Conservation (phyloP, 2,329 filamentous ascomycete species). For the Stachybotrys echinatus region DNA sequence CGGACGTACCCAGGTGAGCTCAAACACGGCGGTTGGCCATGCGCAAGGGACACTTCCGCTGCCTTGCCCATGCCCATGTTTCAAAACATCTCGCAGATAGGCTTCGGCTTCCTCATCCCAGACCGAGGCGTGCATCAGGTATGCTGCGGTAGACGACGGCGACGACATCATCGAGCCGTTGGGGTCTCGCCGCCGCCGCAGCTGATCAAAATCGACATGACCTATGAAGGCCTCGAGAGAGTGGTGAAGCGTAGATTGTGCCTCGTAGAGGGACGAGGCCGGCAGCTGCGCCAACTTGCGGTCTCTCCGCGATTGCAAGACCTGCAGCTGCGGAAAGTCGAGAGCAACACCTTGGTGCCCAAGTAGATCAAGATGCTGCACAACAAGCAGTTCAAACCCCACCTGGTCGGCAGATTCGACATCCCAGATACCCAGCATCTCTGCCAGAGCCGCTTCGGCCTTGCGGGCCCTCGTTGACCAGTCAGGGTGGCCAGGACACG, state of each 20-base stretch:
- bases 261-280: not conserved
- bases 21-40: not conserved
- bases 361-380: not conserved
- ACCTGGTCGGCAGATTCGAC: not conserved
- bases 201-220: constrained; percentile 9
- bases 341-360: not conserved
- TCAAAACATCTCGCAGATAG: constrained; percentile 7
- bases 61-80: not conserved
- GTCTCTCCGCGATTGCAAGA: no score
- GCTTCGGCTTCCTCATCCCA: constrained; percentile 11
- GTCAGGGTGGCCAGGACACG: not conserved
- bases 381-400: not conserved
- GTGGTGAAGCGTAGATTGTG: constrained; percentile 4
- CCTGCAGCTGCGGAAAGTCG: not conserved
- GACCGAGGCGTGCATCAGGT: constrained; percentile 7
- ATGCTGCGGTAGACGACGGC: constrained; percentile 12
- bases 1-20: not conserved
- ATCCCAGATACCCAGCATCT: not conserved
- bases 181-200: constrained; percentile 5
- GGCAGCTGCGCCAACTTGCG: constrained; percentile 1
- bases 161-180: constrained; percentile 13
- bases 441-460: not conserved
- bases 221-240: constrained; percentile 13
- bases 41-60: not conserved
- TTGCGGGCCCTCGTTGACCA: not conserved